Evolutionary conservation across 2,329 filamentous ascomycete genomes (phyloP), one percentile per base, ranked within the genome.

Genomic region (Cytospora piceae): DNA sequence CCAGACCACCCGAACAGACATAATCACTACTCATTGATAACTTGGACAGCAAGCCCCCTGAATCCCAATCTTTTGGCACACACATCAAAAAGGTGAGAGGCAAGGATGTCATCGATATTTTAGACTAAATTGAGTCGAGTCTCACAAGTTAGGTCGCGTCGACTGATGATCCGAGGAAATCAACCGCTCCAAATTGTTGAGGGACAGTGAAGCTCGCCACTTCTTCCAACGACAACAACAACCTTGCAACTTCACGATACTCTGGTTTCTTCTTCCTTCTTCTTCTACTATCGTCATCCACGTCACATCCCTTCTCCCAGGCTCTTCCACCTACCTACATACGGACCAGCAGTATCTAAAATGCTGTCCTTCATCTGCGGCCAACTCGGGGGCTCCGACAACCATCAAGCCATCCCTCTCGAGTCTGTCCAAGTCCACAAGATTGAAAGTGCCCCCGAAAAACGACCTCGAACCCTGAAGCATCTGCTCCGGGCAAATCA

Each of bases 401-500:
- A 64, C 15, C 17, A 73, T 63, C 74, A 75, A 63, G 75, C 79
- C 57, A 85, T 89, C 71, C 73, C 82, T 61, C 74, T 97, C 8
- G 83, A 90, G 11, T 81, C 90, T 0, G 89, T 94, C 63, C 82
- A 91, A 69, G 83, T 92, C 65, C 88, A 96, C 77, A 86, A 91
- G 75, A 85, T 97, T 72, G 94, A 98, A 79, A 90, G 89, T 6
- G 84, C 88, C 57, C 84, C 88, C 11, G 93, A 96, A 74, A 94
- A 92, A 76, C 84, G 91, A 64, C 88, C 90, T 22, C 84, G 94
- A 68, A 92, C 92, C 24, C 83, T 99, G 68, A 97, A 96, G 80
- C 93, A 98, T 78, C 82, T 99, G 17, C 77, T 99, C 67, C 92
- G 91, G 77, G 90, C 94, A 61, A 98, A 98, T 76, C 95, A 99